Conservation (phyloP, 2,329 filamentous ascomycete genomes). For the Fusarium sp. region DNA sequence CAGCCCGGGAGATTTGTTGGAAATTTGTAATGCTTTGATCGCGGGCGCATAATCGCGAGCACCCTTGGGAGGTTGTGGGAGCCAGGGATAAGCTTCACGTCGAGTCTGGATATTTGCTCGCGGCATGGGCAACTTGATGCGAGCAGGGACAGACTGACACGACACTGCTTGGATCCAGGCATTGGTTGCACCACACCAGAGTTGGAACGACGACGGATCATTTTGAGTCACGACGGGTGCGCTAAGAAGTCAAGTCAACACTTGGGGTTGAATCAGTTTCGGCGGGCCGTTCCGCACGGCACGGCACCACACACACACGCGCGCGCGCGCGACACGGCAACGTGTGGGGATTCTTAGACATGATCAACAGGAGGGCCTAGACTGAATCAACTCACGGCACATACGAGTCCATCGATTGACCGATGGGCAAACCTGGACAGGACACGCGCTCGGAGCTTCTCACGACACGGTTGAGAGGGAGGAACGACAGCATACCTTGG, state of each 20-base stretch:
- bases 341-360: conserved; percentile 34
- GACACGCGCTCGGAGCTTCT: not conserved
- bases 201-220: not conserved
- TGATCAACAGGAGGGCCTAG: conserved; percentile 12
- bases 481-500: not conserved
- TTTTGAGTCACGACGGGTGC: conserved; percentile 4
- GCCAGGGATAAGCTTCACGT: not conserved
- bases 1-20: not conserved
- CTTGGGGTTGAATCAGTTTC: conserved; percentile 24
- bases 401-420: not conserved
- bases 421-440: not conserved
- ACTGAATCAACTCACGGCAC: conserved; percentile 8
- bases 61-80: not conserved
- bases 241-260: conserved; percentile 3
- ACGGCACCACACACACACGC: conserved; percentile 20
- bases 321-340: conserved; percentile 12
- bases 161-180: not conserved
- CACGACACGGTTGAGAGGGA: not conserved
- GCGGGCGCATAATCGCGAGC: not conserved
- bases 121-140: conserved; percentile 3
- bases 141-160: conserved; percentile 3
- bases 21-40: conserved; percentile 7
- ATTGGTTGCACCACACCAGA: not conserved
- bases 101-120: not conserved
- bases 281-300: conserved; percentile 40